Conservation (phyloP, 2,329 filamentous ascomycete species). For the Fusarium paranaense region DNA sequence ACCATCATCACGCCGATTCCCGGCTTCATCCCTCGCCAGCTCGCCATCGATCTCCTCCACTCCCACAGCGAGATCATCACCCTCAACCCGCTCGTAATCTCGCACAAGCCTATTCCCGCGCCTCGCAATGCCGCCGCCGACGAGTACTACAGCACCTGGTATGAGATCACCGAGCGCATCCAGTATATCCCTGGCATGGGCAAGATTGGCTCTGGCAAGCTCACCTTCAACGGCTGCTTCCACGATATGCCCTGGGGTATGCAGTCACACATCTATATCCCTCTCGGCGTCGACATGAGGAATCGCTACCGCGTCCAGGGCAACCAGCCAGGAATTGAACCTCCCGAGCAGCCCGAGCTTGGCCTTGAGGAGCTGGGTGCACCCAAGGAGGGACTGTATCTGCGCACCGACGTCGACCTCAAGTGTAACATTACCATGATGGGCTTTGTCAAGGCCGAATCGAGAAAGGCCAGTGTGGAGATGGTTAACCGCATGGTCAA, state of each 20-base stretch:
- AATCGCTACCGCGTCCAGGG: slow-evolving; percentile 76
- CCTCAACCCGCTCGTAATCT: slow-evolving; percentile 75
- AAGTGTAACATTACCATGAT: slow-evolving; percentile 75
- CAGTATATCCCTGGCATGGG: slow-evolving; percentile 76
- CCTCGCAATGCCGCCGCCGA: slow-evolving; percentile 75
- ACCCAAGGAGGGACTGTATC: slow-evolving; percentile 73
- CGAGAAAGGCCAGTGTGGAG: slow-evolving; percentile 73
- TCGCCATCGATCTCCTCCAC: slow-evolving; percentile 79
- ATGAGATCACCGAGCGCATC: slow-evolving; percentile 77
- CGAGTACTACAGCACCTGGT: slow-evolving; percentile 80
- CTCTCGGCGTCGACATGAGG: slow-evolving; percentile 73
- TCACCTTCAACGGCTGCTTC: slow-evolving; percentile 78
- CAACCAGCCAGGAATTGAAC: slow-evolving; percentile 75
- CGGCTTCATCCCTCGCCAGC: slow-evolving; percentile 75
- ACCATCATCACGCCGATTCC: slow-evolving; percentile 78
- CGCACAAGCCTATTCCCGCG: slow-evolving; percentile 72
- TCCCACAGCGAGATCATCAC: slow-evolving; percentile 78
- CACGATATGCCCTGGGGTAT: slow-evolving; percentile 79
- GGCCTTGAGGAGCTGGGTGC: slow-evolving; percentile 69
- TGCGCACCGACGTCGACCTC: slow-evolving; percentile 78
- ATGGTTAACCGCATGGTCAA: slow-evolving; percentile 77
- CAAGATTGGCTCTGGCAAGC: slow-evolving; percentile 72
- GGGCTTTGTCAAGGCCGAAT: slow-evolving; percentile 73
- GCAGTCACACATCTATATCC: slow-evolving; percentile 78
- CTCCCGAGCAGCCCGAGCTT: slow-evolving; percentile 70